Evolutionary conservation across 2,329 filamentous ascomycete genomes (phyloP).

Genomic region (Sarocladium brachiariae): DNA sequence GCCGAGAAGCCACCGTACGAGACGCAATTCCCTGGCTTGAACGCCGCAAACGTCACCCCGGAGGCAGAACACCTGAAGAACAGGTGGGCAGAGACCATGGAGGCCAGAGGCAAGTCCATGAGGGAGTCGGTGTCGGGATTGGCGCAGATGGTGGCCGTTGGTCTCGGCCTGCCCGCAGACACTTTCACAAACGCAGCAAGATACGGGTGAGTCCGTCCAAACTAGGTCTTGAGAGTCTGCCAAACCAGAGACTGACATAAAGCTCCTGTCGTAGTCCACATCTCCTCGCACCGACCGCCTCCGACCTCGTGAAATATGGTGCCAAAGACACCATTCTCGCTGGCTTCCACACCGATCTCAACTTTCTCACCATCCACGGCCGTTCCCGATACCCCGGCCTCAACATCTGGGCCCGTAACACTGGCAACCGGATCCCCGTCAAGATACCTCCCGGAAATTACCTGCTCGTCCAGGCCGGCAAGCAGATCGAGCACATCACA

Average conservation of each 20-base stretch:
- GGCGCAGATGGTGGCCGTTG: constrained; percentile 52
- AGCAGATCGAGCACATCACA: constrained; percentile 56
- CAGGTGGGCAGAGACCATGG: constrained; percentile 48
- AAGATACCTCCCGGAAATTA: constrained; percentile 51
- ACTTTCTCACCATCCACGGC: constrained; percentile 59
- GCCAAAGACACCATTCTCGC: constrained; percentile 51
- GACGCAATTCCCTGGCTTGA: constrained; percentile 48
- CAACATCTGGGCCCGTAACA: constrained; percentile 59
- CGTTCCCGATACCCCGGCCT: constrained; percentile 55
- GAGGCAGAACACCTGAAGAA: constrained; percentile 39
- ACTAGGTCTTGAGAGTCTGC: too few species aligned
- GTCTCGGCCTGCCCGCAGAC: constrained; percentile 43
- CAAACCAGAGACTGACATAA: background rate
- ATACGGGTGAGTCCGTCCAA: constrained; percentile 43
- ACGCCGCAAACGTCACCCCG: constrained; percentile 48
- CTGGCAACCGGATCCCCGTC: constrained; percentile 50
- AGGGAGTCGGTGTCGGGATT: constrained; percentile 53
- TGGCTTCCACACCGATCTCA: constrained; percentile 58
- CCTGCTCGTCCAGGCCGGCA: constrained; percentile 55
- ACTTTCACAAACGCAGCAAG: constrained; percentile 48
- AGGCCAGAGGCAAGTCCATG: constrained; percentile 53
- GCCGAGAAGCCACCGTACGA: constrained; percentile 44
- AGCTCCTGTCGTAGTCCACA: constrained; percentile 39
- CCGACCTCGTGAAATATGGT: constrained; percentile 48
- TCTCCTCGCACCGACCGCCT: constrained; percentile 54